A percentile compares a stretch with the other conserved stretches of the same genome.
phyloP scores from a whole-genome alignment of 305 asterid genomes.

The Plantago coronopus region DNA sequence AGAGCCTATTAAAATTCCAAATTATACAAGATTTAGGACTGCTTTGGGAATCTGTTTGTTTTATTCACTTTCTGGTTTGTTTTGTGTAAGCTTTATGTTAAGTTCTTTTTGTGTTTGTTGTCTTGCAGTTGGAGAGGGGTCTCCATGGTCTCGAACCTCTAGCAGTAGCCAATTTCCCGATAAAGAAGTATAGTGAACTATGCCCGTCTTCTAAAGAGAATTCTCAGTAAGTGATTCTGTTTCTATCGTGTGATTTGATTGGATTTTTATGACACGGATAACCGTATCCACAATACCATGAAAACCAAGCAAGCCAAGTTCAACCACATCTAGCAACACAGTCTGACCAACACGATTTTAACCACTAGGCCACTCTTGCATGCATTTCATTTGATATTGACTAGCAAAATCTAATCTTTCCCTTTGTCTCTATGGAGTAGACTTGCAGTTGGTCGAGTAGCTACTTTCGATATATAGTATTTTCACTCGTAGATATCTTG shows the following conservation, averaged over 20 bases:
- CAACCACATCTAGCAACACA: background rate
- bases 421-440: background rate
- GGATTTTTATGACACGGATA: background rate
- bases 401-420: too few species aligned
- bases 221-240: slow-evolving; percentile 54
- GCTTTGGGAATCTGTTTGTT: slow-evolving; percentile 2
- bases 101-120: slow-evolving; percentile 9
- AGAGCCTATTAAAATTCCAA: too few species aligned
- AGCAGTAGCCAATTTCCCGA: slow-evolving; percentile 59
- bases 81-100: background rate
- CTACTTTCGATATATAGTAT: background rate
- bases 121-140: slow-evolving; percentile 74
- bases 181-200: slow-evolving; percentile 61
- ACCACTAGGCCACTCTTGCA: too few species aligned
- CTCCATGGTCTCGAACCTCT: slow-evolving; percentile 66
- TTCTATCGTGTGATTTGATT: background rate
- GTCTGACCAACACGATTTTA: too few species aligned
- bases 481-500: background rate
- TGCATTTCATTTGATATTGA: too few species aligned
- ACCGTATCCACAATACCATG: too few species aligned
- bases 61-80: slow-evolving; percentile 5
- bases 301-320: too few species aligned
- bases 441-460: background rate
- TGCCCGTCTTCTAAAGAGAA: slow-evolving; percentile 52
- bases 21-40: background rate